These are phyloP conservation scores for Gnomoniopsis smithogilvyi DNA, from an alignment of 2,329 filamentous ascomycete genomes.

Conservation along the genomic window DNA sequence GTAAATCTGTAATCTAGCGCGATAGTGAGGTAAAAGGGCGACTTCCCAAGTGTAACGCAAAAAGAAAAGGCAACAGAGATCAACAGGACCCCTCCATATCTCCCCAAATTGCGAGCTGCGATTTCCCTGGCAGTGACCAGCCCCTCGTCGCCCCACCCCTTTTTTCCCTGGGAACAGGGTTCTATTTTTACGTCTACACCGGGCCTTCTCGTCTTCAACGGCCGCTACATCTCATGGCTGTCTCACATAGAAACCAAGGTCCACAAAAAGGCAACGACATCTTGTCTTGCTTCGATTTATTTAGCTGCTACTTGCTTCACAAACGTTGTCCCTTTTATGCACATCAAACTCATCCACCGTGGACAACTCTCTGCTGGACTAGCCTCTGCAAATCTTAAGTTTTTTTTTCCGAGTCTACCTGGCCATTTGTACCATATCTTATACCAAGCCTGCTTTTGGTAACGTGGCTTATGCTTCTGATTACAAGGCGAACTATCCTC, in stretches of 20 bases:
- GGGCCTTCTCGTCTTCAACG: background rate
- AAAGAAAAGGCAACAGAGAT: background rate
- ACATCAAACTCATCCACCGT: too few species aligned
- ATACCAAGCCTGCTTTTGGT: too few species aligned
- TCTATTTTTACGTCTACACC: background rate
- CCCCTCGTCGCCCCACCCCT: background rate
- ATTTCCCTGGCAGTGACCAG: background rate
- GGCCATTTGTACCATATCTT: too few species aligned
- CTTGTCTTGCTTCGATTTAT: too few species aligned
- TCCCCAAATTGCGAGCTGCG: constrained; percentile 5
- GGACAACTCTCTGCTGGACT: too few species aligned
- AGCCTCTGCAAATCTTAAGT: too few species aligned
- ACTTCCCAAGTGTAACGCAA: background rate
- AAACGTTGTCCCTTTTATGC: too few species aligned
- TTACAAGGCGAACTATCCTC: too few species aligned
- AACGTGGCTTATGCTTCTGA: too few species aligned
- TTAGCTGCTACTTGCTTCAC: too few species aligned
- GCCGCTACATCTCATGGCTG: background rate
- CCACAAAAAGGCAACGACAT: too few species aligned
- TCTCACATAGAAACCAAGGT: constrained; percentile 7
- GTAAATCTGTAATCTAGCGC: background rate
- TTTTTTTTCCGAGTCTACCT: too few species aligned
- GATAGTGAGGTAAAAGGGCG: background rate
- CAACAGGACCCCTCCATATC: background rate
- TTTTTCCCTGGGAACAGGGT: background rate